These are phyloP conservation scores for Urochloa ruziziensis DNA, from an alignment of 176 grass and related monocot genomes.

Conservation along the genomic window DNA sequence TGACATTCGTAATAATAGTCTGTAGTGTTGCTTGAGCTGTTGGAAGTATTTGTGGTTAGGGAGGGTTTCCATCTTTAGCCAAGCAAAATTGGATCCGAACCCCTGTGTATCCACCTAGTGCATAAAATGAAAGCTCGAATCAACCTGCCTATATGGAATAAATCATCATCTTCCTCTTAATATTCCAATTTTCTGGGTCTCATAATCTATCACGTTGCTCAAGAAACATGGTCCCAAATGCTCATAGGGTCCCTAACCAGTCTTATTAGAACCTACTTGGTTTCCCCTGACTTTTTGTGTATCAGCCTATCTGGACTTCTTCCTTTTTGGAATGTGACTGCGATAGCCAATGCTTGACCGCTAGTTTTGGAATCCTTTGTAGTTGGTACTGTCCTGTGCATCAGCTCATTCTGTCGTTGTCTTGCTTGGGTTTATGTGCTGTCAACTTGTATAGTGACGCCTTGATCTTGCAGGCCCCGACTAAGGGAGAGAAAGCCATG, in stretches of 20 bases:
- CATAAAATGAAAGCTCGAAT: neutral
- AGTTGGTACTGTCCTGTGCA: neutral
- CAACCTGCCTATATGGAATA: neutral
- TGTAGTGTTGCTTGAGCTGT: neutral
- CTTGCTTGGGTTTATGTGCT: neutral
- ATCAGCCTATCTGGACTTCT: neutral
- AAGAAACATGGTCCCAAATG: neutral
- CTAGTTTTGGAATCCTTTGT: neutral
- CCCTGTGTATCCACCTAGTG: neutral
- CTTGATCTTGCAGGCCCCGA: slow-evolving; percentile 47
- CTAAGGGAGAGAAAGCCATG: slow-evolving; percentile 61
- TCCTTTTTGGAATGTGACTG: neutral
- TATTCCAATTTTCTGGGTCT: neutral
- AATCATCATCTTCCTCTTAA: neutral
- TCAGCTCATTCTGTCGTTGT: neutral
- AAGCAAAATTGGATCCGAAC: neutral
- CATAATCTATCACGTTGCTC: neutral
- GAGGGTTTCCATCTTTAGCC: neutral
- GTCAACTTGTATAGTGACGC: neutral
- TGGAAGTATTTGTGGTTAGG: neutral
- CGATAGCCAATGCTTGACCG: neutral
- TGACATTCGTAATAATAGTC: neutral
- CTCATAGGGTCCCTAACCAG: neutral
- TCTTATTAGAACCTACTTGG: neutral
- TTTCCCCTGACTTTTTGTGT: neutral